Evolutionary conservation across 208 protist genomes (phyloP), one percentile per base, ranked within the genome.

Genomic region (Acanthamoeba lenticulata): DNA sequence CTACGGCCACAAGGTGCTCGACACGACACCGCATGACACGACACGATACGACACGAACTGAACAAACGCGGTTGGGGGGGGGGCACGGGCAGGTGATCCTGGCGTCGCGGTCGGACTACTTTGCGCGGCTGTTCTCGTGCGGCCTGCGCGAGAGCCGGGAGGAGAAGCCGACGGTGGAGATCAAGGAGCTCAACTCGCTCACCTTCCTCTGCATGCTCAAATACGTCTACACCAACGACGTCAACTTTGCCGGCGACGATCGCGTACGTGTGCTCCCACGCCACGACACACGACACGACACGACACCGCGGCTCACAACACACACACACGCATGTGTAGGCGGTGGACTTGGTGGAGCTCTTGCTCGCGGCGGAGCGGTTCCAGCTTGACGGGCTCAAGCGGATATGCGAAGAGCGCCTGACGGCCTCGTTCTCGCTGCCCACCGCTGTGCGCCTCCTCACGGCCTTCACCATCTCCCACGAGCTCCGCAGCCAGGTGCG

Each of bases 161-260:
- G 62, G 62, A 72, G 24, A 72, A 72, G 62, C 62, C 62, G 17
- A 29, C 36, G 62, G 62, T 72, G 62, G 62, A 72, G 62, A 72
- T 72, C 62, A 72, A 72, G 62, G 62, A 72, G n/a, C 1, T 72
- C 62, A 38, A 6, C 62, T 32, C 62, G 62, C 24, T 38, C 62
- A 38, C 32, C 27, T 72, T 72, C 62, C 32, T 72, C n/a, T 17
- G 3, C 62, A 36, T 72, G 62, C 62, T 72, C 62, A 72, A 72
- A 29, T 72, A 72, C n/a, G 32, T 72, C 62, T 72, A 72, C 62
- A 72, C n/a, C 62, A 72, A 72, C 62, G 62, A 72, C 62, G 62
- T 72, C 62, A 29, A 72, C 62, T 72, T 72, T 72, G 32, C 62
- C 62, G n/a, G n/a, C n/a, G n/a, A n/a, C n/a, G 62, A 72, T 38